Evolutionary conservation across 208 protist species (phyloP), one percentile per base, ranked within the genome.

Genomic region (Wallacemonas collosoma): DNA sequence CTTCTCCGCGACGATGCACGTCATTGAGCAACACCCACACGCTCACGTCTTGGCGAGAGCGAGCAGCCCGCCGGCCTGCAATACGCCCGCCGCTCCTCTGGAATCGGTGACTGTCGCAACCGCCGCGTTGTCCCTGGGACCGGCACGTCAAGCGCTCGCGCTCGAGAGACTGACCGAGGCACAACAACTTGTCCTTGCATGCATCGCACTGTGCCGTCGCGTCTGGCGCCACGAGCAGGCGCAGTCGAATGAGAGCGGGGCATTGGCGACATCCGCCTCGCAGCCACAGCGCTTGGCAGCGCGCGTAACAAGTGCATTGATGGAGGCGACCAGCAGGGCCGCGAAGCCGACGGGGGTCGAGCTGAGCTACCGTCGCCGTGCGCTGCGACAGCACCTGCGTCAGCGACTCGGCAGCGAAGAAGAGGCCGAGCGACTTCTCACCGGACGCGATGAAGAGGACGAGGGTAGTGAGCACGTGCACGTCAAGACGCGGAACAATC

Each of bases 1-100:
- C 7, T 83, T 83, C 47, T 73, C 66, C 15, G 40, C 74, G 38
- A 83, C 79, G 2, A 65, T 79, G 57, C 74, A 83, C 55, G 47
- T 48, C 40, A 35, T 65, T 0, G 60, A 65, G 7, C 60, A 65
- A 17, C 60, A 50, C 41, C 60, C 60, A 3, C 7, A 65, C 40
- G 60, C 60, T 11, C 60, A 41, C 12, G 17, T 48, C 40, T 44
- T 65, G 41, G 38, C 11, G 41, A 8, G 60, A 15, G 60, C 43
- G 3, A 41, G 41, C 8, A 65, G 17, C 26, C 60, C 60, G 5
- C 26, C 26, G 26, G 26, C 26, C 26, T 26, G 26, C 26, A 26
- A 26, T 0, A 26, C 26, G 26, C 35, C 54, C 38, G 35, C 57
- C 36, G 7, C 57, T 36, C 7, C 38, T 43, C 9, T 65, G 44